These are phyloP conservation scores for Aspergillus sp. DNA, from an alignment of 2,329 filamentous ascomycete species.

Conservation along the genomic window DNA sequence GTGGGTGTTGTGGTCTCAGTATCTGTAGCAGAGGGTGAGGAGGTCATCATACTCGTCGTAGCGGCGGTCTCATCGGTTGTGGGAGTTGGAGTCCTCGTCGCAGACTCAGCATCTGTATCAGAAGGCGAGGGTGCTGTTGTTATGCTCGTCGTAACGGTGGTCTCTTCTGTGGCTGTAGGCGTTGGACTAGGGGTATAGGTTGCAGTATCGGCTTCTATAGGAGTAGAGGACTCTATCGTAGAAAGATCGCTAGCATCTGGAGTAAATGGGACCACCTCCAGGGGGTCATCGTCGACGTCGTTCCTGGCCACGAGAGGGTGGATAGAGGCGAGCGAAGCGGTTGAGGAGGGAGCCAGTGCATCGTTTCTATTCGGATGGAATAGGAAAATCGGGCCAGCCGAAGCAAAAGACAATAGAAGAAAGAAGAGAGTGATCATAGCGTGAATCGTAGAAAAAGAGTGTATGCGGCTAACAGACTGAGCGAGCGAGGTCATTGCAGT, in stretches of 20 bases:
- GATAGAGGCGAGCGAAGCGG: not conserved
- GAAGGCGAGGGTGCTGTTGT: not conserved
- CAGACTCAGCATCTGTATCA: not conserved
- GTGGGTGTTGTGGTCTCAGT: not conserved
- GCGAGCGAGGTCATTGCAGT: not conserved
- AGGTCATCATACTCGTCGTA: not conserved
- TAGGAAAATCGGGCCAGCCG: conserved; percentile 28
- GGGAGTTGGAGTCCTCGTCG: too few species aligned
- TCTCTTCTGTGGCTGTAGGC: not conserved
- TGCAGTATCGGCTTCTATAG: not conserved
- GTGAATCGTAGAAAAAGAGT: conserved; percentile 8
- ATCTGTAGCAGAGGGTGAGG: not conserved
- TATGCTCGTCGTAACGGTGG: not conserved
- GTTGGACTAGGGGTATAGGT: not conserved
- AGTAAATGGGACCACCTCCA: conserved; percentile 5
- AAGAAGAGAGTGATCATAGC: conserved; percentile 7
- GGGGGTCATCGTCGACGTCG: not conserved
- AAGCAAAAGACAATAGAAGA: conserved; percentile 12
- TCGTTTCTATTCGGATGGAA: conserved; percentile 5
- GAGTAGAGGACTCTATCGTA: not conserved
- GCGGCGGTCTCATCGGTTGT: not conserved
- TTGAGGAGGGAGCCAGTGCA: not conserved
- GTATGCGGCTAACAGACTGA: not conserved
- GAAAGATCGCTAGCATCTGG: not conserved
- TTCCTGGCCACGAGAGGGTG: not conserved